A percentile compares a stretch with the other conserved stretches of the same genome.
These are phyloP conservation scores for Neurospora sp. DNA, from an alignment of 495 filamentous ascomycete genomes.

Conservation along the genomic window DNA sequence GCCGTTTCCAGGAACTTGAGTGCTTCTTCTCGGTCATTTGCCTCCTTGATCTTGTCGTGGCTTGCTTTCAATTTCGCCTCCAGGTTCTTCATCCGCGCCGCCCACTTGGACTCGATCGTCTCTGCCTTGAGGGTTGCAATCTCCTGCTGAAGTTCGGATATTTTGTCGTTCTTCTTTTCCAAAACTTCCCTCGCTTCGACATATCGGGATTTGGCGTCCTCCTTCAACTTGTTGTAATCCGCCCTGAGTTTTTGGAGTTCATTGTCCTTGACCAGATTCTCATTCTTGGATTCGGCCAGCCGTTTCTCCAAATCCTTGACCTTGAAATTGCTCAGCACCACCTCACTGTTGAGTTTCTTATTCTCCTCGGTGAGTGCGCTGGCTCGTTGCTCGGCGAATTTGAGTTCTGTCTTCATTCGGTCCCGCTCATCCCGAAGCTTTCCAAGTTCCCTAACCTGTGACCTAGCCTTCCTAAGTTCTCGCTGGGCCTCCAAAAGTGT, in stretches of 20 bases:
- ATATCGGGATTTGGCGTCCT: conserved; percentile 47
- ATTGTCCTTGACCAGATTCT: conserved; percentile 33
- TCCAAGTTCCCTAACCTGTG: conserved; percentile 40
- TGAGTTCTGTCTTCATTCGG: conserved; percentile 35
- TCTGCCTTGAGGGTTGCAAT: conserved; percentile 18
- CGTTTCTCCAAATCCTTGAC: conserved; percentile 35
- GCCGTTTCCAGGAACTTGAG: conserved; percentile 11
- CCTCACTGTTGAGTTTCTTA: conserved; percentile 30
- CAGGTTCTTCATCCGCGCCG: conserved; percentile 12
- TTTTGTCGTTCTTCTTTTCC: conserved; percentile 57
- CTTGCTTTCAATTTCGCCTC: conserved; percentile 13
- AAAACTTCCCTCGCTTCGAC: conserved; percentile 45
- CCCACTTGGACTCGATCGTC: conserved; percentile 9
- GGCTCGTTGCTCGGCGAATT: conserved; percentile 33
- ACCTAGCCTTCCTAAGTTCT: conserved; percentile 36
- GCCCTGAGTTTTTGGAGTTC: conserved; percentile 44
- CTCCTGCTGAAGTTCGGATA: conserved; percentile 30
- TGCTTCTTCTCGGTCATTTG: conserved; percentile 8
- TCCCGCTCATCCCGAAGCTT: conserved; percentile 39
- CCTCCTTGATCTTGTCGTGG: conserved; percentile 5
- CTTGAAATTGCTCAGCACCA: conserved; percentile 25
- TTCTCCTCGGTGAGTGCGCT: conserved; percentile 37
- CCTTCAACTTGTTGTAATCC: conserved; percentile 47
- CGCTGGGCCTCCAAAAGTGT: conserved; percentile 34
- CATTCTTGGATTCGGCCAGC: conserved; percentile 28